Percentiles rank a stretch among this genome's conserved stretches.
Conservation (phyloP, 768 basidiomycete species). For the Mycena polygramma region DNA sequence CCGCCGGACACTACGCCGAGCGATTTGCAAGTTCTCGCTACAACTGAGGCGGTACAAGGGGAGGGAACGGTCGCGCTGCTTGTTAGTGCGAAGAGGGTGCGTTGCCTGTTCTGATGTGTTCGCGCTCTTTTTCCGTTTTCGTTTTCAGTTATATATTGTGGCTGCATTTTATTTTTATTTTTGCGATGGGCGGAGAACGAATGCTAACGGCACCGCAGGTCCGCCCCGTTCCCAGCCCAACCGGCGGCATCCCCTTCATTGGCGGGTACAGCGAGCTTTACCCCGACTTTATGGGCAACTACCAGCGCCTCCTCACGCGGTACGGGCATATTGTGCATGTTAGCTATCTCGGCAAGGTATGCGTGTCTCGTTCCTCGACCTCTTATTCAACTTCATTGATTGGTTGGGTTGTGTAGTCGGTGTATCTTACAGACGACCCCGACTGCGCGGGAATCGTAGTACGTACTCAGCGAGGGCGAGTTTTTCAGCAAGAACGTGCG, state of each 20-base stretch:
- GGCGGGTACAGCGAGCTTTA: slow-evolving; percentile 37
- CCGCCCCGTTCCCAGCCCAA: slow-evolving; percentile 31
- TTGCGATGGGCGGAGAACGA: too few species aligned
- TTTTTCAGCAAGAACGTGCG: slow-evolving; percentile 27
- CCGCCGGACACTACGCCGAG: background rate
- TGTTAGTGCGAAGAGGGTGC: slow-evolving; percentile 32
- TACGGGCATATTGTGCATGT: slow-evolving; percentile 36
- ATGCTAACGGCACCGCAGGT: slow-evolving; percentile 4
- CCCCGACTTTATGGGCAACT: slow-evolving; percentile 37
- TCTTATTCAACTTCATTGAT: too few species aligned
- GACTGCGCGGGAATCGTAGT: slow-evolving; percentile 30
- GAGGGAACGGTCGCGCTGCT: slow-evolving; percentile 22
- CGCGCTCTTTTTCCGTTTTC: too few species aligned
- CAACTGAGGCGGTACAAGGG: slow-evolving; percentile 4
- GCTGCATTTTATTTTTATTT: too few species aligned
- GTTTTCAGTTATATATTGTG: too few species aligned
- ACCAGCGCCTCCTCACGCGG: slow-evolving; percentile 32
- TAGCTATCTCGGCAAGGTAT: slow-evolving; percentile 32
- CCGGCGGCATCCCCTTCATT: slow-evolving; percentile 32
- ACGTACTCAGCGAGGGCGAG: slow-evolving; percentile 32
- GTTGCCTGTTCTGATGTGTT: background rate
- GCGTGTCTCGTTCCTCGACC: too few species aligned
- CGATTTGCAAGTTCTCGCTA: slow-evolving; percentile 9
- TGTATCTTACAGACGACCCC: slow-evolving; percentile 35
- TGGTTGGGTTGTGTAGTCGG: background rate